A percentile compares a stretch with the other conserved stretches of the same genome.
These are phyloP conservation scores for Protomyces lactucae-debilis DNA, from an alignment of 1,139 yeast species.

Conservation along the genomic window DNA sequence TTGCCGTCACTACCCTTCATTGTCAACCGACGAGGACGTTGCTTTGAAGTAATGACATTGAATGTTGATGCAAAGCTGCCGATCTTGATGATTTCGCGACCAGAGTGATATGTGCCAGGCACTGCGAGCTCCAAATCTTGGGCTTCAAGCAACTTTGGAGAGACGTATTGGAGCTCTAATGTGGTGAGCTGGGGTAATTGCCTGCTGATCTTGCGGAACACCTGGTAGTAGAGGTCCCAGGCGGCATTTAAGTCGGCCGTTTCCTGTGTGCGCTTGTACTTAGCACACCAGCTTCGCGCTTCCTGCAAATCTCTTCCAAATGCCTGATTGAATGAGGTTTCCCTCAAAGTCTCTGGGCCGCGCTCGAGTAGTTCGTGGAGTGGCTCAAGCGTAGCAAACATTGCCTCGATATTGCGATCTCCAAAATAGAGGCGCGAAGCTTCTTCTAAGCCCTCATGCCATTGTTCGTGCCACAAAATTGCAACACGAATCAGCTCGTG, in stretches of 20 bases:
- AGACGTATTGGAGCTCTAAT: constrained; percentile 84
- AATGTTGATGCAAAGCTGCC: constrained; percentile 73
- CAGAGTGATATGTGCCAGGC: constrained; percentile 90
- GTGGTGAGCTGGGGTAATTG: constrained; percentile 84
- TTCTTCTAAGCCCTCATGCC: constrained; percentile 97
- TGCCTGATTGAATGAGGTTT: constrained; percentile 85
- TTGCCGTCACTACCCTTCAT: constrained; percentile 88
- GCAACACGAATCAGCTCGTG: constrained; percentile 90
- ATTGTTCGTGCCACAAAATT: constrained; percentile 93
- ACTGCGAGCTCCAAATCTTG: constrained; percentile 78
- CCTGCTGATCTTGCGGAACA: constrained; percentile 82
- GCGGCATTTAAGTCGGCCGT: constrained; percentile 89
- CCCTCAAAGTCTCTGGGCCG: constrained; percentile 91
- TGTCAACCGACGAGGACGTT: constrained; percentile 80
- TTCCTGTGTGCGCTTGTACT: constrained; percentile 79
- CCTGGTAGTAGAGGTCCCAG: constrained; percentile 94
- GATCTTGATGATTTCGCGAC: constrained; percentile 71
- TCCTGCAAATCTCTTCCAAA: constrained; percentile 90
- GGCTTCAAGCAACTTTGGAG: constrained; percentile 80
- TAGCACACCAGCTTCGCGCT: constrained; percentile 89
- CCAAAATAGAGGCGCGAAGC: constrained; percentile 92
- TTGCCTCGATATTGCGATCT: constrained; percentile 88
- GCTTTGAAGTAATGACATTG: constrained; percentile 90
- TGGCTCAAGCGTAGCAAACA: constrained; percentile 88
- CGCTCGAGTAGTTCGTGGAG: constrained; percentile 72